Percentiles rank a stretch among this genome's conserved stretches.
phyloP scores from a whole-genome alignment of 139 green algal genomes.

The Closterium sp. region DNA sequence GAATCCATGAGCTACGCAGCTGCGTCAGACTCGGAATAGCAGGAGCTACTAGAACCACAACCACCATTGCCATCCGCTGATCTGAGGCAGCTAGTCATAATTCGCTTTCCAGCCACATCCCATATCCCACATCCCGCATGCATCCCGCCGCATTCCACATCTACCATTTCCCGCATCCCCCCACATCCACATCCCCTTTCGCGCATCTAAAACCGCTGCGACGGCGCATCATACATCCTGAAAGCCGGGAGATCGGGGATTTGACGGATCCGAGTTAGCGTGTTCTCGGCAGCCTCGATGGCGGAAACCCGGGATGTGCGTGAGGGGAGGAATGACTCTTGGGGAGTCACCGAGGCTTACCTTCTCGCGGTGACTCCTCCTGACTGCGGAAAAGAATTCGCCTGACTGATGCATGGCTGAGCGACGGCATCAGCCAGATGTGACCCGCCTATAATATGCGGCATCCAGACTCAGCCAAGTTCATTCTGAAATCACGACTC shows the following conservation, averaged over 20 bases:
- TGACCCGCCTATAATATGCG: not conserved
- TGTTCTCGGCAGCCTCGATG: not conserved
- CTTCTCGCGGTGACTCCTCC: not conserved
- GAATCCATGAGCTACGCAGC: not conserved
- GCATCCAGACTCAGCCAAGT: too few relatives aligned
- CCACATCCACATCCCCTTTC: not conserved
- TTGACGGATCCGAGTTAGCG: not conserved
- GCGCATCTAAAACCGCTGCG: not conserved
- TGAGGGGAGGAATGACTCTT: not conserved
- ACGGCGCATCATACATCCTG: not conserved
- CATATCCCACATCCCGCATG: not conserved
- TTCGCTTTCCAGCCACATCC: not conserved
- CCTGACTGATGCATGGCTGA: not conserved
- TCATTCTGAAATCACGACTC: too few relatives aligned
- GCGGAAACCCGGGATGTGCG: not conserved
- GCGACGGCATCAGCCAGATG: not conserved
- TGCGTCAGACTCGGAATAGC: not conserved
- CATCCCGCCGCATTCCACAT: not conserved
- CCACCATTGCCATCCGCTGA: too few relatives aligned
- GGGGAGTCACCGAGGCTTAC: not conserved
- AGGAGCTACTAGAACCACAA: not conserved
- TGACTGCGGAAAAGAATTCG: not conserved
- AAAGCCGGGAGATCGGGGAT: not conserved
- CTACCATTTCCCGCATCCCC: not conserved
- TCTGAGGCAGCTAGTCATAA: not conserved